Percentiles rank a stretch among this genome's conserved stretches.
Conservation (phyloP, 1,284 basidiomycete genomes). For the Cutaneotrichosporon cavernicola region DNA sequence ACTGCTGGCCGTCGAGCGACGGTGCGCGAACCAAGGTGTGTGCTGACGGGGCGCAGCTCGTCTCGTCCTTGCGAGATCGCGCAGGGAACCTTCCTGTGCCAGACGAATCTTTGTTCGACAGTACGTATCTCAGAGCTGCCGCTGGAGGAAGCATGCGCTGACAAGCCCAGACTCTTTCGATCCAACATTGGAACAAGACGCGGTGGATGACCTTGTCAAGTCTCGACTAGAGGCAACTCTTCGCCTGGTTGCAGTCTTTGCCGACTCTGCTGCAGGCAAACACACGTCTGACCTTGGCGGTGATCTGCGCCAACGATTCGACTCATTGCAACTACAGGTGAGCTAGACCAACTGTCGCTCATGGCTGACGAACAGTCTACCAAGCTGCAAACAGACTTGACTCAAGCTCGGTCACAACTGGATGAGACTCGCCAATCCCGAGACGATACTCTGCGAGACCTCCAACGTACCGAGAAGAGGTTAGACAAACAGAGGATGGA, state of each 20-base stretch:
- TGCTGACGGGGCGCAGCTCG: slow-evolving; percentile 43
- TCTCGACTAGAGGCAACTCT: slow-evolving; percentile 37
- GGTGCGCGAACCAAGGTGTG: background rate
- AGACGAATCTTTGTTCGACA: slow-evolving; percentile 24
- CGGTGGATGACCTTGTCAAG: slow-evolving; percentile 38
- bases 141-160: background rate
- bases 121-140: slow-evolving; percentile 14
- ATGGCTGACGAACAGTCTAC: slow-evolving; percentile 26
- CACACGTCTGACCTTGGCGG: slow-evolving; percentile 4
- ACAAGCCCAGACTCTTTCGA: slow-evolving; percentile 33
- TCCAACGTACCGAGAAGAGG: slow-evolving; percentile 67
- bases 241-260: slow-evolving; percentile 37
- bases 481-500: slow-evolving; percentile 69
- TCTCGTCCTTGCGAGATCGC: slow-evolving; percentile 36
- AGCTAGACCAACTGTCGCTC: background rate
- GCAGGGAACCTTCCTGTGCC: slow-evolving; percentile 27
- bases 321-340: slow-evolving; percentile 42
- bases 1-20: background rate
- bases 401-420: slow-evolving; percentile 62
- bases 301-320: slow-evolving; percentile 18
- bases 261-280: slow-evolving; percentile 23
- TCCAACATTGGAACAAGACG: slow-evolving; percentile 26
- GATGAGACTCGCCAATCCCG: slow-evolving; percentile 61
- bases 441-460: slow-evolving; percentile 61
- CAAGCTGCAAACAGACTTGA: slow-evolving; percentile 56